These are phyloP conservation scores for Mytilinidion resinicola DNA, from an alignment of 495 filamentous ascomycete genomes.

Conservation along the genomic window DNA sequence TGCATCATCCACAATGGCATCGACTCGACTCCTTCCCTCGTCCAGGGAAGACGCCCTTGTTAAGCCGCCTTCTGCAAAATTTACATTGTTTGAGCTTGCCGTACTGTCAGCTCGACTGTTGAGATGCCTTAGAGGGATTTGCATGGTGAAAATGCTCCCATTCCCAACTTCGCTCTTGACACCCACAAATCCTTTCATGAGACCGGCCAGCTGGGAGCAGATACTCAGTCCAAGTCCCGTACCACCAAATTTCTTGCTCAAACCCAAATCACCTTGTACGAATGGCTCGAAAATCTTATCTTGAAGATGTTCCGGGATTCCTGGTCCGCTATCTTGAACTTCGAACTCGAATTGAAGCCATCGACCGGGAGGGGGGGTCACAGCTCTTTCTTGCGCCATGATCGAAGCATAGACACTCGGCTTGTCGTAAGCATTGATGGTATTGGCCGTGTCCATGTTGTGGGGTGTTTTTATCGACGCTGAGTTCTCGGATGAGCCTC, in stretches of 20 bases:
- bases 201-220: slow-evolving; percentile 70
- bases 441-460: slow-evolving; percentile 29
- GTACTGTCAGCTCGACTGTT: slow-evolving; percentile 56
- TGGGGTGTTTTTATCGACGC: slow-evolving; percentile 16
- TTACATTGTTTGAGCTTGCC: slow-evolving; percentile 35
- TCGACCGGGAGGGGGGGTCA: slow-evolving; percentile 57
- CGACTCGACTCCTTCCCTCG: slow-evolving; percentile 1
- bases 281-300: slow-evolving; percentile 88
- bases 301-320: slow-evolving; percentile 72
- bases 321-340: slow-evolving; percentile 83
- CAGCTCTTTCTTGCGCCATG: slow-evolving; percentile 47
- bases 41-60: slow-evolving; percentile 27
- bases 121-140: slow-evolving; percentile 72
- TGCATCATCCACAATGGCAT: slow-evolving; percentile 12
- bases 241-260: slow-evolving; percentile 86
- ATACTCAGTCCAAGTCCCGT: slow-evolving; percentile 89
- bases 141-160: slow-evolving; percentile 77
- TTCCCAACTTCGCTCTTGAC: slow-evolving; percentile 66
- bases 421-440: slow-evolving; percentile 36
- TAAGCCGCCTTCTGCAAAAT: slow-evolving; percentile 13
- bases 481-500: slow-evolving; percentile 16
- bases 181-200: slow-evolving; percentile 74
- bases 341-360: slow-evolving; percentile 73
- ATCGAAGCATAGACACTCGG: slow-evolving; percentile 48
- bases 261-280: slow-evolving; percentile 79